phyloP scores from a whole-genome alignment of 2,329 filamentous ascomycete genomes.

The Cladosporium sp. region DNA sequence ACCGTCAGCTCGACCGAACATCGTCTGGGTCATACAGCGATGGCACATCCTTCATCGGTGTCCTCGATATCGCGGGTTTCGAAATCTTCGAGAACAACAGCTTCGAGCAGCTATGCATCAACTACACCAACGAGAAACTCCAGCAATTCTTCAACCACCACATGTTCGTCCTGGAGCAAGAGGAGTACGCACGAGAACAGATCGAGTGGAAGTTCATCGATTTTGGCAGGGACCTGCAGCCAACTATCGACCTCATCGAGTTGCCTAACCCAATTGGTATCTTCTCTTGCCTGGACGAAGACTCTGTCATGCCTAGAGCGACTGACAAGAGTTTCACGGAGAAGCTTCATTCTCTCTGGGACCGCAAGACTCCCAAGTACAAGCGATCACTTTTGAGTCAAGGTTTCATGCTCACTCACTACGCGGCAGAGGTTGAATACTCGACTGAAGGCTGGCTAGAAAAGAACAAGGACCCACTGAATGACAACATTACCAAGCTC shows the following conservation, averaged over 20 bases:
- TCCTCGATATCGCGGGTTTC: slow-evolving; percentile 97
- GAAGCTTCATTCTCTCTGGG: slow-evolving; percentile 95
- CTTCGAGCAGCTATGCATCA: slow-evolving; percentile 98
- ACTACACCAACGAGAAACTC: slow-evolving; percentile 98
- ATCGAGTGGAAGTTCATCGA: slow-evolving; percentile 99
- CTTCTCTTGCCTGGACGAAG: slow-evolving; percentile 96
- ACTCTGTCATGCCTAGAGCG: slow-evolving; percentile 98
- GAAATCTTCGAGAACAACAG: slow-evolving; percentile 98
- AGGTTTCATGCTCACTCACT: slow-evolving; percentile 95
- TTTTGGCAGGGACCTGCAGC: slow-evolving; percentile 94
- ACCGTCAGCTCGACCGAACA: slow-evolving; percentile 79
- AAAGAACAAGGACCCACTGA: slow-evolving; percentile 98
- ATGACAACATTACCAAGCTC: slow-evolving; percentile 92
- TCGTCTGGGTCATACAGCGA: slow-evolving; percentile 73
- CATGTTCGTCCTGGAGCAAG: slow-evolving; percentile 98
- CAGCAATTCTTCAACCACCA: slow-evolving; percentile 99
- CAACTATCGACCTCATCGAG: slow-evolving; percentile 96
- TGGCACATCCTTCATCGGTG: slow-evolving; percentile 93
- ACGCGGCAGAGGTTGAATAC: slow-evolving; percentile 97
- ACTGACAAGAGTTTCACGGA: slow-evolving; percentile 97
- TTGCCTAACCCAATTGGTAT: slow-evolving; percentile 96
- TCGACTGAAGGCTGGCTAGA: slow-evolving; percentile 93
- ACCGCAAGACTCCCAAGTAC: slow-evolving; percentile 93
- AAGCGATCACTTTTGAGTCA: slow-evolving; percentile 82
- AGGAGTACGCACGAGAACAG: slow-evolving; percentile 94